These are phyloP conservation scores for Macrolepiota dolichaula DNA, from an alignment of 768 basidiomycete genomes.

Conservation along the genomic window DNA sequence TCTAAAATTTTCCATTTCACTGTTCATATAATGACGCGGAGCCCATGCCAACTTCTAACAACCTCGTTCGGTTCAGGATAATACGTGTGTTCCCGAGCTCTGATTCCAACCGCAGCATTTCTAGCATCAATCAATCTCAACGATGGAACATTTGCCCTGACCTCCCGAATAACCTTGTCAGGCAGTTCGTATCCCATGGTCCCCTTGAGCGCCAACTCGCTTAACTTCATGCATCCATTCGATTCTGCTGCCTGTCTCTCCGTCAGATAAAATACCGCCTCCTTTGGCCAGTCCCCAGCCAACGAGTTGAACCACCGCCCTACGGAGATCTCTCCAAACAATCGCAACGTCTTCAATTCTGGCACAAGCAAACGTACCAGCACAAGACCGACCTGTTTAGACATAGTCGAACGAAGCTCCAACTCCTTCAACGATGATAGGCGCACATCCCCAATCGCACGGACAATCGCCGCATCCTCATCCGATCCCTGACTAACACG, in stretches of 20 bases:
- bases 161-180: not conserved
- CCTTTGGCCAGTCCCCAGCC: not conserved
- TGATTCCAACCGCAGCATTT: not conserved
- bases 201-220: not conserved
- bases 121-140: not conserved
- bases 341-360: not conserved
- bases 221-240: not conserved
- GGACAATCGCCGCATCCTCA: not conserved
- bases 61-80: not conserved
- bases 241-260: not conserved
- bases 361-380: not conserved
- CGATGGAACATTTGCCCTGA: not conserved
- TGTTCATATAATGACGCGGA: not conserved
- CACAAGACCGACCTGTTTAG: not conserved
- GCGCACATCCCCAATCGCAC: not conserved
- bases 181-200: not conserved
- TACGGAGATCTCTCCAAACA: not conserved
- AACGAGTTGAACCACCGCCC: not conserved
- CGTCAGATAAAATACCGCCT: not conserved
- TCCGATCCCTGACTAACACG: not conserved
- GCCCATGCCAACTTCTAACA: not conserved
- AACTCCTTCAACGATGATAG: not conserved
- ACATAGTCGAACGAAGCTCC: not conserved
- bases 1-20: not conserved
- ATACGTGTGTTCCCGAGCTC: not conserved